Evolutionary conservation across 129 eudicot species (phyloP).

Genomic region (Ambrosia trifida): DNA sequence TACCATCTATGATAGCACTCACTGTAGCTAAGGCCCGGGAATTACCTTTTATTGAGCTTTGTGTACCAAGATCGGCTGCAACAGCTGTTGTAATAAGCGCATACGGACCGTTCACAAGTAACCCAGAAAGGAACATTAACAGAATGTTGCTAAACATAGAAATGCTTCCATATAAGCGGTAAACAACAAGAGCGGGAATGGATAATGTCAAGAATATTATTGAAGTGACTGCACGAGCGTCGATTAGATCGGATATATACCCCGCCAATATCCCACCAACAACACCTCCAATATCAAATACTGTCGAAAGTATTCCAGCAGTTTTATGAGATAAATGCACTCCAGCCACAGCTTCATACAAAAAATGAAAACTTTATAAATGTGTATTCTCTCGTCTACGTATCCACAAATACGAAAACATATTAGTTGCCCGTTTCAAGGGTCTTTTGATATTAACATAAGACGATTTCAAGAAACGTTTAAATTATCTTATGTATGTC

Average conservation of each 20-base stretch:
- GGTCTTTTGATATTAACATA: background rate
- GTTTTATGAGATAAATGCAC: slow-evolving; percentile 83
- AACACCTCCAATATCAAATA: slow-evolving; percentile 95
- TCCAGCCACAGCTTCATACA: slow-evolving; percentile 80
- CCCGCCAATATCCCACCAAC: slow-evolving; percentile 87
- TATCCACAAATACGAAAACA: background rate
- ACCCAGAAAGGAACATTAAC: slow-evolving; percentile 72
- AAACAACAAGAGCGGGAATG: slow-evolving; percentile 62
- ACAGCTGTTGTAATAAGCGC: slow-evolving; percentile 90
- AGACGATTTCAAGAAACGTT: slow-evolving; percentile 13
- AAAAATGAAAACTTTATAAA: background rate
- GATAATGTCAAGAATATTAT: slow-evolving; percentile 60
- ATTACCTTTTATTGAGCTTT: slow-evolving; percentile 56
- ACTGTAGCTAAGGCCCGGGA: slow-evolving; percentile 95
- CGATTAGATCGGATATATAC: slow-evolving; percentile 63
- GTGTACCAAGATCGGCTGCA: slow-evolving; percentile 93
- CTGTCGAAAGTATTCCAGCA: slow-evolving; percentile 87
- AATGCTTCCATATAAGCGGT: slow-evolving; percentile 77
- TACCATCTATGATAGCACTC: slow-evolving; percentile 91
- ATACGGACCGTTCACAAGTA: slow-evolving; percentile 87
- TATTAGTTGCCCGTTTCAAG: background rate
- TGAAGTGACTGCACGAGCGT: slow-evolving; percentile 85
- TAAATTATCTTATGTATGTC: background rate
- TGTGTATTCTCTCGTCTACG: background rate
- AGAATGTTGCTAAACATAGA: slow-evolving; percentile 58